phyloP scores from a whole-genome alignment of 2,329 filamentous ascomycete genomes.

The Orbilia brochopaga region DNA sequence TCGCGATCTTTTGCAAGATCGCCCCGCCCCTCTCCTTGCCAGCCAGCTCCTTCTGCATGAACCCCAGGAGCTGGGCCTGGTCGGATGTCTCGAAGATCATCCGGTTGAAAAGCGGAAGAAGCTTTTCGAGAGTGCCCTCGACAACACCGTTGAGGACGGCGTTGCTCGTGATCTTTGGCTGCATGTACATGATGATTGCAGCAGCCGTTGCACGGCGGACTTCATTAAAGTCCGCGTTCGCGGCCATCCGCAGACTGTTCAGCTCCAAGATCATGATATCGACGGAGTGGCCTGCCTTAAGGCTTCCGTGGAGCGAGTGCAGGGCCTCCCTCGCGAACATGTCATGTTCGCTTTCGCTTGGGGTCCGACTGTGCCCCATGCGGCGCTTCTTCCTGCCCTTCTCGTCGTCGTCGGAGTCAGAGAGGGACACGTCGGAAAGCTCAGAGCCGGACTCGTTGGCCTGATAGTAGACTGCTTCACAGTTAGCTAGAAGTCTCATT shows the following conservation, averaged over 20 bases:
- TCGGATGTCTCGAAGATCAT: constrained; percentile 70
- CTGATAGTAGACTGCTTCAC: constrained; percentile 11
- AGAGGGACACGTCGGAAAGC: constrained; percentile 32
- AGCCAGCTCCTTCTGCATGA: constrained; percentile 79
- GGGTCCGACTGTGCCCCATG: constrained; percentile 7
- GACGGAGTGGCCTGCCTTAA: constrained; percentile 53
- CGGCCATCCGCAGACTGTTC: constrained; percentile 87
- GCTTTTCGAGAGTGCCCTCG: constrained; percentile 62
- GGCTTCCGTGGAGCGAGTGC: constrained; percentile 52
- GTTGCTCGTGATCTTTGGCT: constrained; percentile 69
- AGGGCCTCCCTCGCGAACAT: constrained; percentile 50
- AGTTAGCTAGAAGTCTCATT: neutral
- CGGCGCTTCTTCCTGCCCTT: constrained; percentile 11
- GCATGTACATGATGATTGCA: constrained; percentile 81
- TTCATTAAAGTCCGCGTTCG: constrained; percentile 86
- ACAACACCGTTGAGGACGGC: constrained; percentile 70
- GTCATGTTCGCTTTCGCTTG: constrained; percentile 33
- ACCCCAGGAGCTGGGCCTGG: constrained; percentile 82
- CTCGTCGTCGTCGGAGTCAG: constrained; percentile 17
- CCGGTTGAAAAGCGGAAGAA: constrained; percentile 68
- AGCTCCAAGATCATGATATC: constrained; percentile 70
- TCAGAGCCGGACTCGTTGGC: constrained; percentile 3
- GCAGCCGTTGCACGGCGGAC: constrained; percentile 85
- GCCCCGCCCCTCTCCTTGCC: constrained; percentile 69
- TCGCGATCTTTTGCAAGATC: constrained; percentile 77